Percentiles rank a stretch among this genome's conserved stretches.
Evolutionary conservation across 1,284 basidiomycete genomes (phyloP).

Genomic region (Rhodotorula sp.): DNA sequence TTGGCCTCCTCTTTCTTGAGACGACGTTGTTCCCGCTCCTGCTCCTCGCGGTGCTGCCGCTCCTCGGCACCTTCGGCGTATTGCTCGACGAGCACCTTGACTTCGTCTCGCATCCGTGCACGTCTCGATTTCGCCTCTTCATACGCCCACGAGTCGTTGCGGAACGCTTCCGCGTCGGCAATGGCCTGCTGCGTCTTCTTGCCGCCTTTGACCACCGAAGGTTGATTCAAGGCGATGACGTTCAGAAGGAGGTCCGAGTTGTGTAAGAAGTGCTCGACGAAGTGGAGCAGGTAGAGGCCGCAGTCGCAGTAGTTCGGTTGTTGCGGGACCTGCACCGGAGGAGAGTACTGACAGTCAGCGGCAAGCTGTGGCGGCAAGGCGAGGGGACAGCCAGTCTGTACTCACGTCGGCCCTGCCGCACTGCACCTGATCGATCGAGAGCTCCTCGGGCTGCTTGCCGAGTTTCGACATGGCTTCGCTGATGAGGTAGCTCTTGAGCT

Average conservation of each 20-base stretch:
- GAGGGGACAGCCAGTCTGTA: neutral
- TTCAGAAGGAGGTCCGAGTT: constrained; percentile 52
- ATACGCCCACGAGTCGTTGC: neutral
- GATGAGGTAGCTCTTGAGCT: constrained; percentile 67
- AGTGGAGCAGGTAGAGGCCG: constrained; percentile 77
- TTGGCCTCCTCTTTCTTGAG: neutral
- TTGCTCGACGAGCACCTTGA: neutral
- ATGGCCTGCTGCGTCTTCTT: neutral
- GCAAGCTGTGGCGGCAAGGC: neutral
- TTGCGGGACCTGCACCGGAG: constrained; percentile 60
- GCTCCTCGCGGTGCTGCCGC: neutral
- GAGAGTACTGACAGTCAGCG: neutral
- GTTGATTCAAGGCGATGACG: neutral
- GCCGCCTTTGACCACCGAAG: neutral
- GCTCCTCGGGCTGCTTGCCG: constrained; percentile 68
- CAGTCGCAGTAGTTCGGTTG: constrained; percentile 85
- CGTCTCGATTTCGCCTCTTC: neutral
- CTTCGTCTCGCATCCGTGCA: neutral
- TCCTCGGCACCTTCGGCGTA: neutral
- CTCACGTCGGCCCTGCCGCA: constrained; percentile 46
- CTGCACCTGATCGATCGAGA: constrained; percentile 42
- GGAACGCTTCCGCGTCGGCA: neutral
- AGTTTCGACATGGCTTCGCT: constrained; percentile 76
- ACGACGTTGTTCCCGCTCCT: no score
- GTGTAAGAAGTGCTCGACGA: constrained; percentile 67